A percentile compares a stretch with the other conserved stretches of the same genome.
Conservation (phyloP, 495 filamentous ascomycete genomes). For the Amorphotheca resinae region DNA sequence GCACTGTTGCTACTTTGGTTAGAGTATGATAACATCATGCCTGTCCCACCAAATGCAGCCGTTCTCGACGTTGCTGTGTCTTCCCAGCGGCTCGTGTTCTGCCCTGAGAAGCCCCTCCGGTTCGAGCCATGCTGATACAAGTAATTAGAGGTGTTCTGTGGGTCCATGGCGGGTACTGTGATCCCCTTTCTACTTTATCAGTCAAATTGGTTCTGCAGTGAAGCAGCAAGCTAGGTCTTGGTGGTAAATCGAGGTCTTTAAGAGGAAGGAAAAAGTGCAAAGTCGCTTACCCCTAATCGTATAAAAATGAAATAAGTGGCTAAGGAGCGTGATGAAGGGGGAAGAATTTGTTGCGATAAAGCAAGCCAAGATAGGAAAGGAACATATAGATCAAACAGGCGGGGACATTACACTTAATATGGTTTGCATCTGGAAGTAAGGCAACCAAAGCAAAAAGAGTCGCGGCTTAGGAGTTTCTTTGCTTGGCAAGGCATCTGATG, state of each 20-base stretch:
- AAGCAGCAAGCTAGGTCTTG: no score
- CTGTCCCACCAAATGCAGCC: not conserved
- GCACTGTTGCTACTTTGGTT: not conserved
- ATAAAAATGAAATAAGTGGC: no score
- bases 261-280: no score
- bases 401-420: no score
- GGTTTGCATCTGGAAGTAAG: no score
- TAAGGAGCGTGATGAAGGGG: no score
- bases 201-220: no score
- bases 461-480: not conserved
- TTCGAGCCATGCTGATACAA: not conserved
- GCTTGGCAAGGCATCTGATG: not conserved
- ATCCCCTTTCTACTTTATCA: not conserved
- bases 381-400: no score
- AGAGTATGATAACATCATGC: not conserved
- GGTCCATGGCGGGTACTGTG: slow-evolving; percentile 2
- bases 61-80: not conserved
- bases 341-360: no score
- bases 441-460: not conserved
- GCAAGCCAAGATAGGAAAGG: no score
- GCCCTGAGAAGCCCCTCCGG: not conserved
- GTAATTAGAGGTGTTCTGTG: not conserved
- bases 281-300: no score
- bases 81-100: not conserved
- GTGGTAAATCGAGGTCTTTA: no score